phyloP scores from a whole-genome alignment of 2,329 filamentous ascomycete genomes.

The Penicillium sp. region DNA sequence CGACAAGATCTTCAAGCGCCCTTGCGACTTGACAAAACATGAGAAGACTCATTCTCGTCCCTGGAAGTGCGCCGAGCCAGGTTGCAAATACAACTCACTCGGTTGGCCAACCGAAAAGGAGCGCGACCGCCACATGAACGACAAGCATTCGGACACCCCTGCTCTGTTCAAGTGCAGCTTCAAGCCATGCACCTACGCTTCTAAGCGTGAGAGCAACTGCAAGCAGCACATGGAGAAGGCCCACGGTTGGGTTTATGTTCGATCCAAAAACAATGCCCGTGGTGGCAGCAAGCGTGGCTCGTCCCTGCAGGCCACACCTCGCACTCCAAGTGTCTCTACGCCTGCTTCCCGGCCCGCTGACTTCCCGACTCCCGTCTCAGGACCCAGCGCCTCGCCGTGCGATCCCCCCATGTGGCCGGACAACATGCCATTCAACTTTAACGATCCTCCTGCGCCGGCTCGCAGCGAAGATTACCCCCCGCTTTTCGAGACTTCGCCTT shows the following conservation, averaged over 20 bases:
- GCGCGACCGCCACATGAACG: constrained; percentile 91
- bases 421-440: constrained; percentile 31
- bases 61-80: constrained; percentile 83
- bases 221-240: constrained; percentile 99
- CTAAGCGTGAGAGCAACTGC: constrained; percentile 94
- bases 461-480: constrained; percentile 31
- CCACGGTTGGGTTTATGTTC: constrained; percentile 86
- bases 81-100: constrained; percentile 86
- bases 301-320: constrained; percentile 58
- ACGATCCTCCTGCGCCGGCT: constrained; percentile 28
- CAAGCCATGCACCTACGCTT: constrained; percentile 86
- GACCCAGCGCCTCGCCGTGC: constrained; percentile 33
- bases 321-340: constrained; percentile 66
- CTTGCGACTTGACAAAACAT: constrained; percentile 97
- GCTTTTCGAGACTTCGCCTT: constrained; percentile 27
- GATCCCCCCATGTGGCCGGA: constrained; percentile 19
- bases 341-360: constrained; percentile 61
- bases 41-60: constrained; percentile 96
- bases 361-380: constrained; percentile 54
- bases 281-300: constrained; percentile 49
- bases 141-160: constrained; percentile 85
- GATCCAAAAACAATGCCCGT: constrained; percentile 90
- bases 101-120: constrained; percentile 99
- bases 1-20: constrained; percentile 90
- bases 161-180: constrained; percentile 82